These are phyloP conservation scores for Parachaetomium inaequale DNA, from an alignment of 495 filamentous ascomycete genomes.

Conservation along the genomic window DNA sequence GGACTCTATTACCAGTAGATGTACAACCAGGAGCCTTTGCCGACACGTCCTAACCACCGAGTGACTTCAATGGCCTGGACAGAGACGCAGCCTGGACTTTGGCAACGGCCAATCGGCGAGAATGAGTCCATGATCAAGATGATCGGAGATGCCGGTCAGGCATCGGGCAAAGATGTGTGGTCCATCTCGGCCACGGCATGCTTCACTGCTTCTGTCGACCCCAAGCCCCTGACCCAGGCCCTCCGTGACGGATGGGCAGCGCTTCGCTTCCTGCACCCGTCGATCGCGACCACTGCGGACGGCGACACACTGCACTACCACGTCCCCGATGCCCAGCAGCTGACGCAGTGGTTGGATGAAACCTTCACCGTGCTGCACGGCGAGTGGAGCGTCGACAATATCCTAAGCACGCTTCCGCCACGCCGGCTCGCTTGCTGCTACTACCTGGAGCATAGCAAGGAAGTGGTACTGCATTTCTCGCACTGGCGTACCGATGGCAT, in stretches of 20 bases:
- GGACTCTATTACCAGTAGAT: neutral
- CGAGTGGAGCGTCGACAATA: neutral
- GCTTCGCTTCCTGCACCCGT: neutral
- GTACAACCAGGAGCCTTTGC: neutral
- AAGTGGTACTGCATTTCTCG: neutral
- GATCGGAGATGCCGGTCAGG: neutral
- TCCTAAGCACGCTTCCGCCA: neutral
- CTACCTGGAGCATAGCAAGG: neutral
- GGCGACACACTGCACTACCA: neutral
- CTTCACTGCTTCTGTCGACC: neutral
- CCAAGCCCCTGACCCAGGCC: neutral
- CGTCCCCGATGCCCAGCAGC: neutral
- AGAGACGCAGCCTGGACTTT: neutral
- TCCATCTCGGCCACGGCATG: constrained; percentile 1
- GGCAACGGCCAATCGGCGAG: neutral
- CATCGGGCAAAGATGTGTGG: neutral
- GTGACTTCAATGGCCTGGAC: neutral
- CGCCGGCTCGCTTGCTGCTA: neutral
- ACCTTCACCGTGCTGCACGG: neutral
- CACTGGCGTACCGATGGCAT: neutral
- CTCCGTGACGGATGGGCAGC: neutral
- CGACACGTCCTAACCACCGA: neutral
- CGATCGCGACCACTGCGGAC: neutral
- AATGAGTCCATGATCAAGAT: constrained; percentile 1
- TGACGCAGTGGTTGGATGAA: neutral